A percentile compares a stretch with the other conserved stretches of the same genome.
These are phyloP conservation scores for Micractinium conductrix DNA, from an alignment of 139 green algal species.

Conservation along the genomic window DNA sequence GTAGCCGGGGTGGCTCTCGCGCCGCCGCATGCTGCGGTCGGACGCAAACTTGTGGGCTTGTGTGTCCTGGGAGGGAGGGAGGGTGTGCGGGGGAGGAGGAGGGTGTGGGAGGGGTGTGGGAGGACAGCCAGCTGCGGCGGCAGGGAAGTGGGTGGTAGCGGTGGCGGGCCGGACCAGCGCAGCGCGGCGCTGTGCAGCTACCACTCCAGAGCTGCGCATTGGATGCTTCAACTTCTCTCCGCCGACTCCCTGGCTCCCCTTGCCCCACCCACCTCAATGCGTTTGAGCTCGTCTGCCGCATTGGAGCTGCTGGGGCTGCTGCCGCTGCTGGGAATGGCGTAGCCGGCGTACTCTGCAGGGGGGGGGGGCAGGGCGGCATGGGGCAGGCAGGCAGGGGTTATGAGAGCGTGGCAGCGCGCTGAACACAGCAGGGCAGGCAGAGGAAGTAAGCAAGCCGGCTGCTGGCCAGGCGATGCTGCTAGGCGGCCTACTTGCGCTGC, in stretches of 20 bases:
- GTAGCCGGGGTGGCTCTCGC: constrained; percentile 53
- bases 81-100: too few relatives aligned
- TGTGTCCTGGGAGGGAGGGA: constrained; percentile 13
- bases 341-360: constrained; percentile 48
- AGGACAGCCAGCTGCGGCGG: too few relatives aligned
- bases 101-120: too few relatives aligned
- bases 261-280: constrained; percentile 38
- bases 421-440: not conserved
- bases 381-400: not conserved
- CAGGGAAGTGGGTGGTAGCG: too few relatives aligned
- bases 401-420: not conserved
- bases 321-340: constrained; percentile 49
- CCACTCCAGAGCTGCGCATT: too few relatives aligned
- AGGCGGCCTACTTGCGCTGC: too few relatives aligned
- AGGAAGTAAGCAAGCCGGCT: not conserved
- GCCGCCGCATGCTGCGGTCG: constrained; percentile 52
- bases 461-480: too few relatives aligned
- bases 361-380: too few relatives aligned
- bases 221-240: too few relatives aligned
- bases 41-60: constrained; percentile 50
- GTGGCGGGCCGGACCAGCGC: too few relatives aligned
- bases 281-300: constrained; percentile 18
- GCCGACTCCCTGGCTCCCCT: too few relatives aligned
- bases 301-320: constrained; percentile 2
- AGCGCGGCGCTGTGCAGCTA: too few relatives aligned